Evolutionary conservation across 2,329 filamentous ascomycete species (phyloP).

Genomic region (Aspergillus arachidicola): DNA sequence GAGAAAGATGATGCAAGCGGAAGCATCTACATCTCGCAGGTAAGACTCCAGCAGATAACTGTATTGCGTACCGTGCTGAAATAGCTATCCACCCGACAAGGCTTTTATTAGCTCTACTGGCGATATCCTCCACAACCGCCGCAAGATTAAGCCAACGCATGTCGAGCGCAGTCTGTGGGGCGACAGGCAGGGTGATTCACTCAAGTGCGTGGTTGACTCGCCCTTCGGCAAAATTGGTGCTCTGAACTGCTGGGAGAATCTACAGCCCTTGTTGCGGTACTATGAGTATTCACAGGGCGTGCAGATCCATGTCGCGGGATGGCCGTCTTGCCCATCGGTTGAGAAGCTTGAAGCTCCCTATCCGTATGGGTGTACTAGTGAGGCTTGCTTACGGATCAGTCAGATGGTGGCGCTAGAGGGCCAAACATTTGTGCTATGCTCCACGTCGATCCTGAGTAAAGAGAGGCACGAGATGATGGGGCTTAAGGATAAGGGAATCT

Average conservation of each 20-base stretch:
- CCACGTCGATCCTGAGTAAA: neutral
- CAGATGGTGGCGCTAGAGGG: slow-evolving; percentile 51
- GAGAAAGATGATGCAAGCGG: too few species aligned
- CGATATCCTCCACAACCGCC: neutral
- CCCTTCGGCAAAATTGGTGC: neutral
- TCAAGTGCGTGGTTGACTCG: neutral
- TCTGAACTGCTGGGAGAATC: neutral
- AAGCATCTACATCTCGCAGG: too few species aligned
- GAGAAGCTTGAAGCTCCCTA: slow-evolving; percentile 4
- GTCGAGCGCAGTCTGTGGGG: neutral
- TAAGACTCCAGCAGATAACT: too few species aligned
- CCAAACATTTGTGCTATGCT: slow-evolving; percentile 42
- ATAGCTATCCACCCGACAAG: neutral
- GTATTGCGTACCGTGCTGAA: too few species aligned
- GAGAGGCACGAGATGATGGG: slow-evolving; percentile 22
- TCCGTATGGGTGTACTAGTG: slow-evolving; percentile 6
- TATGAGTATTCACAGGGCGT: neutral
- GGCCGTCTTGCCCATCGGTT: neutral
- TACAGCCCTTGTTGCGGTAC: neutral
- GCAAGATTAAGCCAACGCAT: neutral
- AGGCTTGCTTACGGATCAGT: slow-evolving; percentile 20
- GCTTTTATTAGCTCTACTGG: neutral
- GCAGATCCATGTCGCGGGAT: neutral
- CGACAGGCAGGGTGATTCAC: neutral
- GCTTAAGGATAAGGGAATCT: neutral